Base-by-base conservation (phyloP, 805 yeast genomes). In the Candida nemodendra region DNA sequence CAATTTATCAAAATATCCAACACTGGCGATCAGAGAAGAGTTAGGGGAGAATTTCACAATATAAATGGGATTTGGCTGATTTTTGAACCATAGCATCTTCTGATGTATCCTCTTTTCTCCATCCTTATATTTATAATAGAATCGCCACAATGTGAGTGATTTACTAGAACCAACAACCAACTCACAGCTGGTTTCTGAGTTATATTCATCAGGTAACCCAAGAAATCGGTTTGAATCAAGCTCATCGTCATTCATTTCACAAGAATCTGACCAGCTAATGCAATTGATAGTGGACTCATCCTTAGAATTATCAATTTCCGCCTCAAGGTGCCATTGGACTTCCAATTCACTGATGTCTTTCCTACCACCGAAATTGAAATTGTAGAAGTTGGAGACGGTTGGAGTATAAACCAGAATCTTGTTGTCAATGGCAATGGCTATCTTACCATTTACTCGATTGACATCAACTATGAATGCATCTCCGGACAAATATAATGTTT, bases 401-500 rank as follows among this genome's bases (percentile, higher is more conserved):
- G 93, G 91, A 30, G 72, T 71, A 53, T 69, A 81, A 0, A 84
- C 51, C 11, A 62, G 48, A 1, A 84, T 64, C 30, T 62, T 63
- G 11, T 61, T 47, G 0, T 63, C 69, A 7, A 75, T 56, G 0
- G 79, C 72, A 4, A 81, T 69, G 0, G 88, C 85, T 29, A 78
- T 70, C 38, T 64, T 63, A 7, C 95, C 96, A 46, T 76, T 77
- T 4, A 56, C 49, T 1, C 69, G 51, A 51, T 85, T 79, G 32
- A 90, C 70, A 41, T 79, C 82, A 4, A 89, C 79, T 1, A 83
- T 78, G 17, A 54, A 53, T 13, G 91, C 81, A 53, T 86, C 95
- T 2, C 65, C 45, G 9, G 78, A 79, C 16, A 88, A 65, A 50
- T 84, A 84, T 1, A 88, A 64, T 0, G 96, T 88, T 59, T 91